Conservation (phyloP, 257 asterid genomes). For the Forsythia suspensa region DNA sequence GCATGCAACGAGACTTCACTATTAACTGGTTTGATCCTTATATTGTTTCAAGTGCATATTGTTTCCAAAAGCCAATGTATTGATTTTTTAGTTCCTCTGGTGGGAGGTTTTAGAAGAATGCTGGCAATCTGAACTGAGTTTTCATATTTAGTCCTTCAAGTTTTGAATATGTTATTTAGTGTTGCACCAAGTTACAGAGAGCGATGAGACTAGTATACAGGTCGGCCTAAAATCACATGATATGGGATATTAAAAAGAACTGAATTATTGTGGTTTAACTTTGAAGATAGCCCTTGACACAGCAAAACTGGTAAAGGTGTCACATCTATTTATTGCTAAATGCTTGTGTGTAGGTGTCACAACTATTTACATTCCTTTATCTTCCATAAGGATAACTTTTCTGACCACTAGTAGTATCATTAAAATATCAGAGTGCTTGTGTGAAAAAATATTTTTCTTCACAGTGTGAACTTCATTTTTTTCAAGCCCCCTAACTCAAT, state of each 20-base stretch:
- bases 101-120: slow-evolving; percentile 18
- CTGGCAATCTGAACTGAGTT: slow-evolving; percentile 17
- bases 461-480: neutral
- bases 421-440: neutral
- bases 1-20: slow-evolving; percentile 86
- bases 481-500: slow-evolving; percentile 24
- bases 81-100: neutral
- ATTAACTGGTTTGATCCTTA: slow-evolving; percentile 65
- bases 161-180: slow-evolving; percentile 9
- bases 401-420: neutral
- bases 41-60: slow-evolving; percentile 4
- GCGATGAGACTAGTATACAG: neutral
- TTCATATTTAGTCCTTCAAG: slow-evolving; percentile 2
- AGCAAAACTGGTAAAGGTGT: neutral
- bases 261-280: neutral
- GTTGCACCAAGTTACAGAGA: neutral
- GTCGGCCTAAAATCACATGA: neutral
- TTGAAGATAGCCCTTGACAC: neutral
- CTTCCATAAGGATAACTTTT: neutral
- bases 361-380: neutral
- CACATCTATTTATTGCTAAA: neutral
- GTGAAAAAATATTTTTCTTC: neutral
- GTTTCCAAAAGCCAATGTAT: slow-evolving; percentile 17
- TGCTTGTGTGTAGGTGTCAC: neutral
- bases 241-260: neutral